These are phyloP conservation scores for Dovyalis caffra DNA, from an alignment of 345 rosid species.

Conservation along the genomic window DNA sequence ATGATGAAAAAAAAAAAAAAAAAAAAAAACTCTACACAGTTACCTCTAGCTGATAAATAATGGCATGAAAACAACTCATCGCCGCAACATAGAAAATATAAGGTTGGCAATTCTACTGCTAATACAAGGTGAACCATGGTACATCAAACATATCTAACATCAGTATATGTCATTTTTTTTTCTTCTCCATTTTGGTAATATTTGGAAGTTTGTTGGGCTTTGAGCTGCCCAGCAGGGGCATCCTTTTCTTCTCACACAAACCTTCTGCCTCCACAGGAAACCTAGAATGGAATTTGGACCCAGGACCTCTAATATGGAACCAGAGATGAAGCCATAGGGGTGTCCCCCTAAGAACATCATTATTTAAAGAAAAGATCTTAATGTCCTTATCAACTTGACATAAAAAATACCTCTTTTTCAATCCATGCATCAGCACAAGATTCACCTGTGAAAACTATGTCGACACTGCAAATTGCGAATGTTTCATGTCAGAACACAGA, in stretches of 20 bases:
- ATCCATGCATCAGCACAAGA: conserved; percentile 93
- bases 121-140: too few relatives aligned
- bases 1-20: too few relatives aligned
- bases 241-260: too few relatives aligned
- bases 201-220: background rate
- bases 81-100: too few relatives aligned
- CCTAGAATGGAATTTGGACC: too few relatives aligned
- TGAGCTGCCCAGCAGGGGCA: background rate
- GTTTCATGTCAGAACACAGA: conserved; percentile 7
- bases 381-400: conserved; percentile 2
- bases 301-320: background rate
- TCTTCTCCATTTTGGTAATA: background rate
- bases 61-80: too few relatives aligned
- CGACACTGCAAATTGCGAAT: conserved; percentile 57
- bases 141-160: too few relatives aligned
- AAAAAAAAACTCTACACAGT: too few relatives aligned
- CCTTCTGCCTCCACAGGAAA: background rate
- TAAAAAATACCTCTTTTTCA: conserved; percentile 68
- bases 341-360: background rate
- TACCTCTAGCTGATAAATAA: too few relatives aligned
- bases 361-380: background rate
- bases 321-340: background rate
- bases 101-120: too few relatives aligned
- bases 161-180: too few relatives aligned
- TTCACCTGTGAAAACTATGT: conserved; percentile 73